Conservation (phyloP, 257 asterid genomes). For the Solanum dulcamara region DNA sequence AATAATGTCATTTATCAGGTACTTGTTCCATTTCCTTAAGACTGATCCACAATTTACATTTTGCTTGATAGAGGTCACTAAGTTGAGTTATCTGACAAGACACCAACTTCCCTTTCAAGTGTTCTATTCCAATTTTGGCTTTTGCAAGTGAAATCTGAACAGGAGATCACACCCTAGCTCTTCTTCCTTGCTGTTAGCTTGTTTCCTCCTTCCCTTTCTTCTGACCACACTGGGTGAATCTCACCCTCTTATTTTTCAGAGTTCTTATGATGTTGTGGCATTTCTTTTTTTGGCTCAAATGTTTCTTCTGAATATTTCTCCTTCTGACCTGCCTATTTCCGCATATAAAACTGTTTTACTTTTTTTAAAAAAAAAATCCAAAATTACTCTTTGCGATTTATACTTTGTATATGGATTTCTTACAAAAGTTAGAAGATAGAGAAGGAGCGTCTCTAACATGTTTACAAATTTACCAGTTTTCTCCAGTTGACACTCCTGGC, state of each 20-base stretch:
- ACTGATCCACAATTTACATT: not conserved
- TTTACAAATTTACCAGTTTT: slow-evolving; percentile 45
- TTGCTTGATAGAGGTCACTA: not conserved
- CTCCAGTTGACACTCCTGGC: slow-evolving; percentile 84
- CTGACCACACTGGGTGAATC: not conserved
- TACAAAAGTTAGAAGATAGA: not conserved
- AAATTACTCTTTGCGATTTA: not conserved
- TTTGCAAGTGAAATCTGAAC: not conserved
- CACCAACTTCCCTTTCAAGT: not conserved
- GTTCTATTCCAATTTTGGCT: not conserved
- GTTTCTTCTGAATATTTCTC: not conserved
- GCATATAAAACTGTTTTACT: not conserved
- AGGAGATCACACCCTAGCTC: not conserved
- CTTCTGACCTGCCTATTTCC: not conserved
- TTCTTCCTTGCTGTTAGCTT: not conserved
- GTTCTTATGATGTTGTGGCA: not conserved
- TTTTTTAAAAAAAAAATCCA: not conserved
- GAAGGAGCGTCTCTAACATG: not conserved
- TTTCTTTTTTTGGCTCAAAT: not conserved
- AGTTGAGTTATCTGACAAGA: not conserved
- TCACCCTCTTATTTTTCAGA: not conserved
- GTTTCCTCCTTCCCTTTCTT: not conserved
- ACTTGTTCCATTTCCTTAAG: not conserved
- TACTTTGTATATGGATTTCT: not conserved
- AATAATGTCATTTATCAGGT: slow-evolving; percentile 63